Percentiles rank a stretch among this genome's conserved stretches.
Evolutionary conservation across 495 filamentous ascomycete species (phyloP).

Genomic region (Penicillium dipodomyicola): DNA sequence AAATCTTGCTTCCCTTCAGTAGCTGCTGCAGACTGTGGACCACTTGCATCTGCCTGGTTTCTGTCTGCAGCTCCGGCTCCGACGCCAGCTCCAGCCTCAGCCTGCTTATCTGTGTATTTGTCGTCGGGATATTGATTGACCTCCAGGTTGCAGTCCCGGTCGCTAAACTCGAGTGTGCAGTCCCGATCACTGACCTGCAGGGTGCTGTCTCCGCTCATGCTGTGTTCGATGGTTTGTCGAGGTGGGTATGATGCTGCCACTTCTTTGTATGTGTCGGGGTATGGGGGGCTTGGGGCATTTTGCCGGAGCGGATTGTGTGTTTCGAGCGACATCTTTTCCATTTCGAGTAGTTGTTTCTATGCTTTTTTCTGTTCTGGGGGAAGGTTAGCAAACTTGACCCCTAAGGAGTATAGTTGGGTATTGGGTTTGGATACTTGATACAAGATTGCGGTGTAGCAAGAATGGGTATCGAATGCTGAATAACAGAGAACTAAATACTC

Average conservation of each 20-base stretch:
- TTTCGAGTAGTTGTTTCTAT: not conserved
- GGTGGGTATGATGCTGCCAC: not conserved
- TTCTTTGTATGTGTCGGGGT: constrained; percentile 9
- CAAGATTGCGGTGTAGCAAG: not conserved
- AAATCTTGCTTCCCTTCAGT: not conserved
- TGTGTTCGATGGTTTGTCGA: constrained; percentile 1
- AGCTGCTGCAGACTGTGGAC: not conserved
- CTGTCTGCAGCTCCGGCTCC: not conserved
- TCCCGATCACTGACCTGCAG: constrained; percentile 6
- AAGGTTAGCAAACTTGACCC: not conserved
- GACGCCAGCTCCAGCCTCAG: not conserved
- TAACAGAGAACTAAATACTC: not conserved
- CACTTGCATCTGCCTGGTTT: not conserved
- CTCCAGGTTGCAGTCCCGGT: constrained; percentile 4
- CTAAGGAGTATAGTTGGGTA: not conserved
- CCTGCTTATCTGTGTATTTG: constrained; percentile 4
- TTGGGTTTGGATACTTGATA: not conserved
- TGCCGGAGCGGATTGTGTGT: not conserved
- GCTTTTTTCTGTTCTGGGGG: not conserved
- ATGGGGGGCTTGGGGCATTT: not conserved
- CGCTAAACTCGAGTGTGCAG: constrained; percentile 7
- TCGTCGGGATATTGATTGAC: constrained; percentile 5
- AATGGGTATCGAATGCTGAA: not conserved
- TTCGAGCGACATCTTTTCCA: constrained; percentile 1
- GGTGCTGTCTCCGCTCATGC: constrained; percentile 1